Evolutionary conservation across 345 rosid genomes (phyloP).

Genomic region (Erysimum cheiranthoides): DNA sequence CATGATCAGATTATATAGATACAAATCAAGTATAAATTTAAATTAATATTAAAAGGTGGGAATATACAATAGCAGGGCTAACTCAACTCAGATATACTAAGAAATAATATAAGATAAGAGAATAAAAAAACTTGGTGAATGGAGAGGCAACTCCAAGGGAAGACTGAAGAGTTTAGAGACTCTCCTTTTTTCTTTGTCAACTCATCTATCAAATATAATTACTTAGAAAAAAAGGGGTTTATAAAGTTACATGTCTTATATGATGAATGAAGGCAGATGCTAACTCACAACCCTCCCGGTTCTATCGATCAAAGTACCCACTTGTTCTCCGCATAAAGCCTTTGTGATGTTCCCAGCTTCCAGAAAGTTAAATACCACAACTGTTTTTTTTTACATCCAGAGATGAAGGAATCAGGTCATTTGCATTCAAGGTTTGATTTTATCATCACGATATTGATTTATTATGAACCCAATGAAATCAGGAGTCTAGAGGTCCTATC

Average conservation of each 20-base stretch:
- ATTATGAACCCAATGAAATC: not conserved
- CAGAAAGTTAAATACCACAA: conserved; percentile 82
- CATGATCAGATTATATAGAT: not conserved
- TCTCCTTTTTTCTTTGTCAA: conserved; percentile 3
- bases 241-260: conserved; percentile 26
- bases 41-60: no score
- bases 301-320: conserved; percentile 81
- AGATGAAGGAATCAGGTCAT: not conserved
- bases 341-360: conserved; percentile 85
- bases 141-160: conserved; percentile 23
- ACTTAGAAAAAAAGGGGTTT: not conserved
- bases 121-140: not conserved
- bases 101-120: not conserved
- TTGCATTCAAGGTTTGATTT: conserved; percentile 3
- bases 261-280: conserved; percentile 2
- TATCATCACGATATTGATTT: not conserved
- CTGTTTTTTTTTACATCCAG: conserved; percentile 44
- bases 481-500: conserved; percentile 9
- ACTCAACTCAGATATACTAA: conserved; percentile 12
- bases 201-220: conserved; percentile 34
- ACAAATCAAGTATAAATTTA: not conserved
- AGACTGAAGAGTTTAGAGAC: not conserved
- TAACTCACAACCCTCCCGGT: conserved; percentile 51
- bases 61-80: conserved; percentile 29
- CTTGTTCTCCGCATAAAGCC: conserved; percentile 88